Evolutionary conservation across 768 basidiomycete species (phyloP), one percentile per base, ranked within the genome.

Genomic region (Brasilioporus rufonigricans): DNA sequence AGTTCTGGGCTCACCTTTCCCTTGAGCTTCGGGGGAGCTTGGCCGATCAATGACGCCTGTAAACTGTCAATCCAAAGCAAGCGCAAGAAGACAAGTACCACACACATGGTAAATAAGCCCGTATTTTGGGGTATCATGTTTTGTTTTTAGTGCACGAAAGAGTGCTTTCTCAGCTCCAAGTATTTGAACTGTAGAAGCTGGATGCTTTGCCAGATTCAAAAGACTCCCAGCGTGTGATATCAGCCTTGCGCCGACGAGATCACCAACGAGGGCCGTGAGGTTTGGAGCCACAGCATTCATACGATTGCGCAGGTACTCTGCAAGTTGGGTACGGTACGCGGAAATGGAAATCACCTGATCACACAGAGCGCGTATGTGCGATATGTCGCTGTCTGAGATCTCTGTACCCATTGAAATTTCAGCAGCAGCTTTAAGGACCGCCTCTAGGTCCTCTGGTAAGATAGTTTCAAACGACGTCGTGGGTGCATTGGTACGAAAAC

Each of bases 321-420:
- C 88, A 45, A 99, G 86, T 71, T 99, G 96, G 29, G 91, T 74
- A 48, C 97, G 91, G 77, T 99, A 99, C 54, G 87, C 81, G 35
- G 94, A 87, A 71, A 99, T 98, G 58, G 93, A 86, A 70, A 99
- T 96, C 65, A 99, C 92, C 72, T 99, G 97, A 73, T 99, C 97
- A 70, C 95, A 98, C 32, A 99, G 83, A 32, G 93, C 87, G 74
- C 94, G 84, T 71, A 98, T 98, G 77, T 99, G 96, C n/a, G 83
- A 77, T 66, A 98, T 94, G 70, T 99, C 97, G 48, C 87, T 85
- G 61, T 98, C 94, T 50, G 94, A 95, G 59, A 99, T 98, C 76
- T 99, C 97, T 39, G 97, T 99, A 63, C 97, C 97, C 97, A 99
- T 99, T 33, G 94, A 97, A 58, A 99, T 91, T 76, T 93, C 94